These are phyloP conservation scores for Wallacemonas sp. DNA, from an alignment of 208 protist species.

Conservation along the genomic window DNA sequence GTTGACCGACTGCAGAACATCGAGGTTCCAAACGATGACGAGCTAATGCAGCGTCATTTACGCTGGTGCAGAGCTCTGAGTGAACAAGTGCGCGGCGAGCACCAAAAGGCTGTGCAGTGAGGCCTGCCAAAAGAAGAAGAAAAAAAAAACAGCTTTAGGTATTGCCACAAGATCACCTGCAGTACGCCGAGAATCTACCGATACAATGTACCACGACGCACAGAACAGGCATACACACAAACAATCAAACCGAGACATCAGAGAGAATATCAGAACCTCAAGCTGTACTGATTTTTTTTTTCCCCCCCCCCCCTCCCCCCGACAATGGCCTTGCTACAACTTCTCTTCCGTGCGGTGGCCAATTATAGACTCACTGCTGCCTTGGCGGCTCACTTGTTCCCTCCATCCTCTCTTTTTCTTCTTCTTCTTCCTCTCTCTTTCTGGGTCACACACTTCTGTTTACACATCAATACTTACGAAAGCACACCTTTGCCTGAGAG, in stretches of 20 bases:
- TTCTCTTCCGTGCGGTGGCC: no score
- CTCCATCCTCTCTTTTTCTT: not conserved
- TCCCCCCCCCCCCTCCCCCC: no score
- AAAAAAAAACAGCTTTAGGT: not conserved
- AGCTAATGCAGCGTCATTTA: conserved; percentile 39
- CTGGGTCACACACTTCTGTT: not conserved
- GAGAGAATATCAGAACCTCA: no score
- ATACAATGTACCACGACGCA: no score
- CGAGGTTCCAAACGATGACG: conserved; percentile 29
- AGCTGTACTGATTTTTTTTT: no score
- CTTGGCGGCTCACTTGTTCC: no score
- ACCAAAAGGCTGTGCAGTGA: not conserved
- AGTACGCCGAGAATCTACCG: not conserved
- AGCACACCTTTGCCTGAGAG: not conserved
- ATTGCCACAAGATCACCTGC: not conserved
- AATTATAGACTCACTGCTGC: no score
- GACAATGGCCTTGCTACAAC: no score
- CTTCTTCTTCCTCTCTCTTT: not conserved
- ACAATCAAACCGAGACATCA: no score
- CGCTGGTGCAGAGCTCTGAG: conserved; percentile 40
- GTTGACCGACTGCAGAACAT: not conserved
- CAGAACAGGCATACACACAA: no score
- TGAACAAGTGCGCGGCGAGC: conserved; percentile 30
- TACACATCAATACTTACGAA: not conserved
- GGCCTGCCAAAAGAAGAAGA: no score